A percentile compares a stretch with the other conserved stretches of the same genome.
Conservation (phyloP, 495 filamentous ascomycete genomes). For the Penicillium verhagenii region DNA sequence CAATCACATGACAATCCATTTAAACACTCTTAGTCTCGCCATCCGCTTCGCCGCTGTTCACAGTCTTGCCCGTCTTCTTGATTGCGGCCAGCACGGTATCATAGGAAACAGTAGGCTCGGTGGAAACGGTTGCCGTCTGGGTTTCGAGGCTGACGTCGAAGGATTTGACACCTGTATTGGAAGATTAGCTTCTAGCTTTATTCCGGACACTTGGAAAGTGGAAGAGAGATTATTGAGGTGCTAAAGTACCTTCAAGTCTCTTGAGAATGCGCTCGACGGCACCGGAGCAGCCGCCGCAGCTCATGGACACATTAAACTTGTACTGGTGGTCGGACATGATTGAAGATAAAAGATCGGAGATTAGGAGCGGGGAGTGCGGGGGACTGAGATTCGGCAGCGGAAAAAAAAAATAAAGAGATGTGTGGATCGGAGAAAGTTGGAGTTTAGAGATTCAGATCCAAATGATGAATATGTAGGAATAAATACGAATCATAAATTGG, state of each 20-base stretch:
- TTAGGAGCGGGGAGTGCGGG: slow-evolving; percentile 1
- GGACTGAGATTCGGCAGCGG: neutral
- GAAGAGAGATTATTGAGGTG: neutral
- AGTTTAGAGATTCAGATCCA: no score
- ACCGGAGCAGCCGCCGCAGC: slow-evolving; percentile 68
- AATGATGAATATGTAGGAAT: no score
- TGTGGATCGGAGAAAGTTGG: no score
- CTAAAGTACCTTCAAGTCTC: slow-evolving; percentile 73
- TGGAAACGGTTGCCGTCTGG: slow-evolving; percentile 72
- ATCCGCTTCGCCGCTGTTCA: slow-evolving; percentile 71
- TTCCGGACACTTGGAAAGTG: neutral
- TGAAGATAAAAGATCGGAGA: slow-evolving; percentile 4
- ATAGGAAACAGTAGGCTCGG: slow-evolving; percentile 64
- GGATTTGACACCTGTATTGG: slow-evolving; percentile 72
- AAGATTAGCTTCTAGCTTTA: neutral
- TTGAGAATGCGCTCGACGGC: slow-evolving; percentile 90
- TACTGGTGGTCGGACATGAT: slow-evolving; percentile 64
- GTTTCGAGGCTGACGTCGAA: slow-evolving; percentile 84
- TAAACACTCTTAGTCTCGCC: slow-evolving; percentile 39
- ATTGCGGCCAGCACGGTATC: slow-evolving; percentile 83
- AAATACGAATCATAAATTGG: no score
- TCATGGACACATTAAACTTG: slow-evolving; percentile 70
- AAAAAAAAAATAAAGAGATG: slow-evolving; percentile 2
- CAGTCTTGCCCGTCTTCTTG: slow-evolving; percentile 91
- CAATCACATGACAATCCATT: neutral